Evolutionary conservation across 202 grass and related monocot species (phyloP), one percentile per base, ranked within the genome.

Genomic region (Dendrocalamus latiflorus): DNA sequence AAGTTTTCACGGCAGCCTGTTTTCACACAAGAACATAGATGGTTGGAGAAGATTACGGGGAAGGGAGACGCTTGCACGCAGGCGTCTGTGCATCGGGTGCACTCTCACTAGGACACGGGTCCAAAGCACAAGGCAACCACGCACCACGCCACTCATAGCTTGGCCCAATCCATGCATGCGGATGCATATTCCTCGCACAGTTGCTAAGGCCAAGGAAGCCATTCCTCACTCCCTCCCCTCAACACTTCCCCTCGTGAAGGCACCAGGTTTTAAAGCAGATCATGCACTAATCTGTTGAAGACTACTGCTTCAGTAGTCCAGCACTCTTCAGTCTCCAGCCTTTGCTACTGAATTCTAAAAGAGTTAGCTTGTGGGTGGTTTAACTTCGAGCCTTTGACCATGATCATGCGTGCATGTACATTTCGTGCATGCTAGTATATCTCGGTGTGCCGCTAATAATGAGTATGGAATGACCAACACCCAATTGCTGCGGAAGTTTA

Each of bases 181-280:
- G 62, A 25, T n/a, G 20, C 82, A 43, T 8, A 34, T 42, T 53
- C 55, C 68, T 79, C 38, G 5, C 63, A 33, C 50, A 5, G 28
- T 81, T 68, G 77, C 77, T 73, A 58, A 74, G 59, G 18, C 59
- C 68, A 66, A 80, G 28, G 68, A 55, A 4, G 11, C 48, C 30
- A 44, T 53, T 39, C 54, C 21, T 54, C 59, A 5, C 7, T 16
- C 43, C 16, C n/a, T 8, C n/a, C 18, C 26, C 12, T 55, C 11
- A 57, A 11, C 25, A 14, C 16, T 54, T 21, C 16, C 39, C 58
- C 73, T 24, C 51, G 51, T 25, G 34, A 77, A 36, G 58, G 75
- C 58, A 5, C 53, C 41, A n/a, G 39, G 34, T 48, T 34, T 33
- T 12, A 8, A 64, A 51, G 75, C 58, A 8, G 42, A 48, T 48